Evolutionary conservation across 2,329 filamentous ascomycete genomes (phyloP).

Genomic region (Lasiodiplodia theobromae): DNA sequence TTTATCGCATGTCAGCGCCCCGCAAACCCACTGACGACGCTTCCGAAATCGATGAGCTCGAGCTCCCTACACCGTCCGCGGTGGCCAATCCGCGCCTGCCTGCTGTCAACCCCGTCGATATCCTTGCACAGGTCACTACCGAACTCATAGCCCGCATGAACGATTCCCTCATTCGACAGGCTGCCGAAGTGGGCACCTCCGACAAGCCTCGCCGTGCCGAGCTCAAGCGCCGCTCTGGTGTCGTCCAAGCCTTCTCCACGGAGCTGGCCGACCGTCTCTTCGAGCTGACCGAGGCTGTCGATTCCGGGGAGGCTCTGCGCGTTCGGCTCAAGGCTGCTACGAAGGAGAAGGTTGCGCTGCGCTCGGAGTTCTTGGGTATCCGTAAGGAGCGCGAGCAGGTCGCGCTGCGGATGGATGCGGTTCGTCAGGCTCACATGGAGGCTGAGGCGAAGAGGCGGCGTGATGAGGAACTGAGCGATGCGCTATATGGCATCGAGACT

Average conservation of each 20-base stretch:
- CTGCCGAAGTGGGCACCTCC: slow-evolving; percentile 45
- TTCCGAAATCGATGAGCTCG: slow-evolving; percentile 38
- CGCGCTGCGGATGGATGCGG: slow-evolving; percentile 58
- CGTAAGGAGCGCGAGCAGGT: slow-evolving; percentile 57
- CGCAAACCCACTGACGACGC: slow-evolving; percentile 34
- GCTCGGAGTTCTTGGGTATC: slow-evolving; percentile 56
- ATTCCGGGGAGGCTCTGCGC: slow-evolving; percentile 57
- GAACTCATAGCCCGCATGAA: slow-evolving; percentile 58
- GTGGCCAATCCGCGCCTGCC: slow-evolving; percentile 45
- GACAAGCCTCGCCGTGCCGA: slow-evolving; percentile 49
- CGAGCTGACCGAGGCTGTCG: slow-evolving; percentile 59
- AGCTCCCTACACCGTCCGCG: slow-evolving; percentile 45
- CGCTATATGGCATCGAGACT: slow-evolving; percentile 47
- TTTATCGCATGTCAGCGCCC: slow-evolving; percentile 38
- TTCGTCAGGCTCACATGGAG: slow-evolving; percentile 46
- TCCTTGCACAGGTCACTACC: slow-evolving; percentile 58
- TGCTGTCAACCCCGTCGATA: slow-evolving; percentile 59
- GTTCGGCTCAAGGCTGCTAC: slow-evolving; percentile 54
- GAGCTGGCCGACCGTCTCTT: slow-evolving; percentile 59
- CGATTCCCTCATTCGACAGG: slow-evolving; percentile 48
- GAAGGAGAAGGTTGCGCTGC: slow-evolving; percentile 54
- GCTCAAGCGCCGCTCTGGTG: slow-evolving; percentile 54
- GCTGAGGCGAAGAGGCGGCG: slow-evolving; percentile 35
- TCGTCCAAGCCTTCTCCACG: slow-evolving; percentile 56
- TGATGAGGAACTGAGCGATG: slow-evolving; percentile 39